These are phyloP conservation scores for Euphorbia corollata DNA, from an alignment of 441 rosid species.

Conservation along the genomic window DNA sequence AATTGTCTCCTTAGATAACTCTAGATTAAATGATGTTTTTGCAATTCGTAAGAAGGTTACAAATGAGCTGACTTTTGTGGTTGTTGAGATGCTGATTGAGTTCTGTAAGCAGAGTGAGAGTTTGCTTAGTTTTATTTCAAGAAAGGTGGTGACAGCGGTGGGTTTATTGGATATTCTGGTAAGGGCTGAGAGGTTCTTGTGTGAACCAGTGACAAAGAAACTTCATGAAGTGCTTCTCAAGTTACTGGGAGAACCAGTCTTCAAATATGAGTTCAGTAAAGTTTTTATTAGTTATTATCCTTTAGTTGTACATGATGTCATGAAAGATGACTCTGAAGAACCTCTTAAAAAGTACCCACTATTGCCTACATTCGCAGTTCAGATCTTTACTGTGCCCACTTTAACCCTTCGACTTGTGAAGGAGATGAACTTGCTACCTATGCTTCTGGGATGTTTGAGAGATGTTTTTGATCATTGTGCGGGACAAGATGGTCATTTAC, in stretches of 20 bases:
- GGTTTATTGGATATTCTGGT: constrained; percentile 71
- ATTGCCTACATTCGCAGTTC: constrained; percentile 76
- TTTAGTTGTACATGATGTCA: constrained; percentile 48
- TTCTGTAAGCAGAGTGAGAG: constrained; percentile 81
- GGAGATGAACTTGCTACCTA: constrained; percentile 66
- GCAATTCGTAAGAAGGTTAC: constrained; percentile 36
- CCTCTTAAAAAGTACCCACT: constrained; percentile 49
- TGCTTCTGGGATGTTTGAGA: constrained; percentile 70
- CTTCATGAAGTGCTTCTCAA: constrained; percentile 79
- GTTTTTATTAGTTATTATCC: constrained; percentile 80
- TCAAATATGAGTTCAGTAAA: constrained; percentile 88
- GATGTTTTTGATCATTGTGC: constrained; percentile 59
- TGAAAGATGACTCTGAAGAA: constrained; percentile 45
- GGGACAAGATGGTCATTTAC: constrained; percentile 75
- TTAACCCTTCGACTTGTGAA: constrained; percentile 83
- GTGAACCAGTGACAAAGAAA: constrained; percentile 42
- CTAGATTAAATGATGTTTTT: constrained; percentile 29
- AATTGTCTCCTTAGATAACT: constrained; percentile 31
- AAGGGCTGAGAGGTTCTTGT: constrained; percentile 70
- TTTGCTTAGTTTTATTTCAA: constrained; percentile 84
- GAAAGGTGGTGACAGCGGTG: constrained; percentile 43
- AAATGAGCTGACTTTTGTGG: constrained; percentile 57
- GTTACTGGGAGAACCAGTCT: constrained; percentile 82
- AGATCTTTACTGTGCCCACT: constrained; percentile 90
- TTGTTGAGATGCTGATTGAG: constrained; percentile 80